Evolutionary conservation across 1,139 yeast species (phyloP).

Genomic region (Debaryomyces fabryi): DNA sequence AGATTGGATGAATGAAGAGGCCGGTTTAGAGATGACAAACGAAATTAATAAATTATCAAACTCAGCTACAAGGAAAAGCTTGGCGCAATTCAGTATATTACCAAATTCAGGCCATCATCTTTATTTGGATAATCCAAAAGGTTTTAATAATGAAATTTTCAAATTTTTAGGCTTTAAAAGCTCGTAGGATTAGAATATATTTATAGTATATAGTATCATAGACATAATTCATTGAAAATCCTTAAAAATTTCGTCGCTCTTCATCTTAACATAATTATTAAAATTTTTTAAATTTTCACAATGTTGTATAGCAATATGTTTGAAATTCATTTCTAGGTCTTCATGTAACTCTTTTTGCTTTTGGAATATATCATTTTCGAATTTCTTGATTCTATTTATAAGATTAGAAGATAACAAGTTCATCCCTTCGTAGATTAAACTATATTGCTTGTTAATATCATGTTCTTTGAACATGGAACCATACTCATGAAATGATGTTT

Average conservation of each 20-base stretch:
- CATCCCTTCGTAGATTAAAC: conserved; percentile 13
- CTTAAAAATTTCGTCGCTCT: conserved; percentile 13
- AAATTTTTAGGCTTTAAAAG: conserved; percentile 36
- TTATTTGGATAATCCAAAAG: conserved; percentile 68
- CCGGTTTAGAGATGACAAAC: conserved; percentile 43
- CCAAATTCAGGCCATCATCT: conserved; percentile 75
- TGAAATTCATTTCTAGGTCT: conserved; percentile 15
- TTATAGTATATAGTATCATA: background rate
- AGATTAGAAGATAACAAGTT: conserved; percentile 14
- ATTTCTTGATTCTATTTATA: conserved; percentile 16
- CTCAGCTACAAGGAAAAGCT: conserved; percentile 15
- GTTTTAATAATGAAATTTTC: conserved; percentile 38
- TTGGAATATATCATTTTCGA: conserved; percentile 16
- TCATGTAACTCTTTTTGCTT: conserved; percentile 15
- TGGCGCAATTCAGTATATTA: conserved; percentile 47
- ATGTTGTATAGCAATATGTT: conserved; percentile 14
- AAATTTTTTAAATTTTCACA: conserved; percentile 12
- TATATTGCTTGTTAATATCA: conserved; percentile 3
- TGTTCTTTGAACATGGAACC: background rate
- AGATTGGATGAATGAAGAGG: conserved; percentile 52
- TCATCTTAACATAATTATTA: conserved; percentile 12
- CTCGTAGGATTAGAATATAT: background rate
- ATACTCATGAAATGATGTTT: conserved; percentile 9
- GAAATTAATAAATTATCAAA: conserved; percentile 41
- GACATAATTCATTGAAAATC: background rate